Evolutionary conservation across 1,139 yeast species (phyloP), one percentile per base, ranked within the genome.

Genomic region (Candida dubliniensis): DNA sequence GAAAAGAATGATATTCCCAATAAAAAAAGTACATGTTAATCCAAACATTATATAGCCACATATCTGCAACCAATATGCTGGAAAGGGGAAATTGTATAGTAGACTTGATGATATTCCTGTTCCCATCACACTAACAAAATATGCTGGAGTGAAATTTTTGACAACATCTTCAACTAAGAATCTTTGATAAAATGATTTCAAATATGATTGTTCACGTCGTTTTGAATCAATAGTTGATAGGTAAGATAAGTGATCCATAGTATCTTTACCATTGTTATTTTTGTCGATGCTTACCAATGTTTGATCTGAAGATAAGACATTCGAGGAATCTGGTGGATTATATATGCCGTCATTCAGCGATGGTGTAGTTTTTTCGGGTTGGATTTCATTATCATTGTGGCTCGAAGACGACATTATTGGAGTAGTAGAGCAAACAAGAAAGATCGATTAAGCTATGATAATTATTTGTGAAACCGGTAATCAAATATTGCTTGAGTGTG

Each of bases 91-190:
- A 29, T 67, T 60, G 61, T 81, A 77, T 41, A 88, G 66, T 8
- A 87, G 67, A 33, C 76, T 62, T 4, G 86, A 68, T 1, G 87
- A 68, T 37, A 88, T 86, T 1, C 96, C 96, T 1, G 85, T 77
- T 2, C 95, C 96, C 96, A 89, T 89, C n/a, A 82, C 76, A 39
- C 81, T 71, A 31, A 86, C 84, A 62, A 84, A 88, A 75, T 82
- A 83, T 2, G 71, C 72, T 1, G 88, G 87, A 18, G 71, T 61
- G 55, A 81, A 80, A 11, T 64, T 59, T 25, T 58, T 48, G 11
- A 74, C 44, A 8, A 58, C 43, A 30, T 57, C 57, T n/a, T 47
- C 42, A 30, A 50, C 36, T 6, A 52, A 33, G 10, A 52, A 45
- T 25, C 47, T 31, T 11, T 40, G 27, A 39, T 44, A 47, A 25